Conservation (phyloP, 208 protist species). For the Leishmania guyanensis region DNA sequence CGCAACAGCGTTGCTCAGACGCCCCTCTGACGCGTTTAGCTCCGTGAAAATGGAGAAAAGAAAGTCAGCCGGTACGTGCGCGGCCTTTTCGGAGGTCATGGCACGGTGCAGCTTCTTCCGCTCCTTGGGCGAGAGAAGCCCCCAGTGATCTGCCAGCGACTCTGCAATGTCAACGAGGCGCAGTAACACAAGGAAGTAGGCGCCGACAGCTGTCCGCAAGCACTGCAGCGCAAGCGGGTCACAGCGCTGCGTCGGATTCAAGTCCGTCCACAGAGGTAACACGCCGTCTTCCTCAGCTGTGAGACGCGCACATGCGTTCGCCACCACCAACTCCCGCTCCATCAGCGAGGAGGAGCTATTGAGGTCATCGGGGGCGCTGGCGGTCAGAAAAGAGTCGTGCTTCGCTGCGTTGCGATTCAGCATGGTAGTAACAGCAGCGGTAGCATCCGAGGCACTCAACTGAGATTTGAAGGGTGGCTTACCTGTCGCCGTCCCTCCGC, state of each 20-base stretch:
- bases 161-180: slow-evolving; percentile 38
- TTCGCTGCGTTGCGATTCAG: neutral
- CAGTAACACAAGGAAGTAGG: slow-evolving; percentile 35
- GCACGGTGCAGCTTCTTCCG: slow-evolving; percentile 43
- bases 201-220: slow-evolving; percentile 39
- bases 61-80: slow-evolving; percentile 39
- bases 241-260: slow-evolving; percentile 41
- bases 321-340: slow-evolving; percentile 12
- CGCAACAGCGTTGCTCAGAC: slow-evolving; percentile 33
- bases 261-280: slow-evolving; percentile 45
- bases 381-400: neutral
- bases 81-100: slow-evolving; percentile 42
- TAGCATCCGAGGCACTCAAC: neutral
- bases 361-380: neutral
- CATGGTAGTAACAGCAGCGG: neutral
- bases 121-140: slow-evolving; percentile 44
- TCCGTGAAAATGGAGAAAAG: slow-evolving; percentile 51
- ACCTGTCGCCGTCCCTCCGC: neutral
- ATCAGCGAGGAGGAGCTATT: slow-evolving; percentile 1
- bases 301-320: neutral
- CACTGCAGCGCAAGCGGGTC: slow-evolving; percentile 33
- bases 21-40: slow-evolving; percentile 52
- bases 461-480: neutral
- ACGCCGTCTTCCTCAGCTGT: slow-evolving; percentile 25
- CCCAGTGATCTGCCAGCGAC: slow-evolving; percentile 43